Conservation (phyloP, 148 eudicot species). For the Spergularia marina region DNA sequence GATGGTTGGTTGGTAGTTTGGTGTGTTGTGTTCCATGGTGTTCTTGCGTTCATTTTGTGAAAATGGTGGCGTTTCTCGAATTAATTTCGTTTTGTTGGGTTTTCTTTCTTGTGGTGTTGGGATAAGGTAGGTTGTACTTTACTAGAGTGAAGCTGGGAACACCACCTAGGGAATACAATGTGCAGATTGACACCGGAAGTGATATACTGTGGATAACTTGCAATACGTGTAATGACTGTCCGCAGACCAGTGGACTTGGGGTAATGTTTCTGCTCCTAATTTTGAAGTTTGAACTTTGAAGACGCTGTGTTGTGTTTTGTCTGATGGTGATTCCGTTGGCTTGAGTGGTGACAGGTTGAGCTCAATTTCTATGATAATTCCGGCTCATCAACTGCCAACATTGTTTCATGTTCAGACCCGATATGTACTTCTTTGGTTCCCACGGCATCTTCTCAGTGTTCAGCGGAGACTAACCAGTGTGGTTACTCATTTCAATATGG, state of each 20-base stretch:
- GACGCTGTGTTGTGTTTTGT: slow-evolving; percentile 7
- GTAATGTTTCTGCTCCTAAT: slow-evolving; percentile 43
- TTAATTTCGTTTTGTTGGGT: not conserved
- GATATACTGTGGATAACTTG: slow-evolving; percentile 92
- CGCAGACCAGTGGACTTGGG: slow-evolving; percentile 82
- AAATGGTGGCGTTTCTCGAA: not conserved
- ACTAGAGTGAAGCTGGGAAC: slow-evolving; percentile 87
- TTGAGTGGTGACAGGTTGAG: slow-evolving; percentile 58
- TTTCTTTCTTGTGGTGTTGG: slow-evolving; percentile 14
- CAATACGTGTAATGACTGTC: slow-evolving; percentile 77
- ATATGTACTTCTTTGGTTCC: slow-evolving; percentile 61
- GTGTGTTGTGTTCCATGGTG: no score
- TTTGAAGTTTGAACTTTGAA: not conserved
- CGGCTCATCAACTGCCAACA: slow-evolving; percentile 66
- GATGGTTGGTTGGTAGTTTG: no score
- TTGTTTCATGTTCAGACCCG: slow-evolving; percentile 74
- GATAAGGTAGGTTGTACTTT: slow-evolving; percentile 62
- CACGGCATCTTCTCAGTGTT: slow-evolving; percentile 58
- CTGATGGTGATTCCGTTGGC: slow-evolving; percentile 13
- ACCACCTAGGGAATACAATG: slow-evolving; percentile 92
- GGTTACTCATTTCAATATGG: slow-evolving; percentile 72
- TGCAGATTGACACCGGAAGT: slow-evolving; percentile 98
- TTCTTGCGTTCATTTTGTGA: no score
- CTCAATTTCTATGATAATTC: slow-evolving; percentile 70
- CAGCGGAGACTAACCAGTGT: slow-evolving; percentile 59